Base-by-base conservation (phyloP, 2,329 filamentous ascomycete species). In the Raffaelea arxii region DNA sequence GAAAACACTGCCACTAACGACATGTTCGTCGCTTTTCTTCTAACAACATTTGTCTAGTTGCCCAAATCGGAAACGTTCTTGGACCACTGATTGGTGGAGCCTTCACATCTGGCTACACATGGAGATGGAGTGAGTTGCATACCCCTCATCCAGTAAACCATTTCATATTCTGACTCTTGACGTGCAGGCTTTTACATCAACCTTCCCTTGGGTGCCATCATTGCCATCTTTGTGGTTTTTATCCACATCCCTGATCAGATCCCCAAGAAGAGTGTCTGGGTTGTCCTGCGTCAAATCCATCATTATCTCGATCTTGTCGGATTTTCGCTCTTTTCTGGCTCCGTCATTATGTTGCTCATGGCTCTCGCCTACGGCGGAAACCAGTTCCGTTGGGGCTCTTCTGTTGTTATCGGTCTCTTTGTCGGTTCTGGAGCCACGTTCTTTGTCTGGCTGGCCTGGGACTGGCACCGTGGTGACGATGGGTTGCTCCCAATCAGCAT, bases 101-200 rank as follows among this genome's bases (percentile, higher is more conserved):
- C n/a, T n/a, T n/a, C n/a, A n/a, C n/a, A n/a, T n/a, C n/a, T n/a
- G n/a, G n/a, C n/a, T n/a, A n/a, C n/a, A n/a, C n/a, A n/a, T n/a
- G n/a, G n/a, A n/a, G n/a, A n/a, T n/a, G n/a, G n/a, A n/a, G n/a
- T n/a, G n/a, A n/a, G n/a, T n/a, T n/a, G n/a, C n/a, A n/a, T n/a
- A n/a, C n/a, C n/a, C n/a, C n/a, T n/a, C n/a, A n/a, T n/a, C n/a
- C n/a, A n/a, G n/a, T n/a, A n/a, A n/a, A n/a, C n/a, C n/a, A n/a
- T n/a, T n/a, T n/a, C n/a, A n/a, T n/a, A n/a, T n/a, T n/a, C n/a
- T n/a, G n/a, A n/a, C n/a, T n/a, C n/a, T n/a, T n/a, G n/a, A n/a
- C n/a, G n/a, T n/a, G n/a, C 36, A 62, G 64, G 64, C 44, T 72
- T 71, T 53, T 72, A 66, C 50, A 61, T 73, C 59, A 72, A 72